Percentiles rank a stretch among this genome's conserved stretches.
Evolutionary conservation across 2,329 filamentous ascomycete genomes (phyloP).

Genomic region (Colletotrichum cuscutae): DNA sequence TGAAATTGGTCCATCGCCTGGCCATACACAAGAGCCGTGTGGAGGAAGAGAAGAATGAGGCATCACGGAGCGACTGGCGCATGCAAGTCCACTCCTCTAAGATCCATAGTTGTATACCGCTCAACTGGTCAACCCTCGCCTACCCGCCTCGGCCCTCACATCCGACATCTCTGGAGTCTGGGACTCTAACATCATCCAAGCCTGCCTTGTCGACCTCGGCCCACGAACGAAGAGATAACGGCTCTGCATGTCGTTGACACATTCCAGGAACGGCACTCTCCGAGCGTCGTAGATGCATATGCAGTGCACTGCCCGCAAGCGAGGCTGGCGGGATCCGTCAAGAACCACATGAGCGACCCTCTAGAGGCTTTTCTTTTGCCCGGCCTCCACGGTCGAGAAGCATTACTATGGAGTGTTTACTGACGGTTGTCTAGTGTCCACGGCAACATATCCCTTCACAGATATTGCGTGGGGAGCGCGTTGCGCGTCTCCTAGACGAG

Average conservation of each 20-base stretch:
- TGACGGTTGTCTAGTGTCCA: slow-evolving; percentile 14
- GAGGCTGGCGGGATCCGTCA: background rate
- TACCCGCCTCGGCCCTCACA: background rate
- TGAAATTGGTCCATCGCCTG: background rate
- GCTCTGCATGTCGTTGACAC: slow-evolving; percentile 19
- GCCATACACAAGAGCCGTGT: too few relatives aligned
- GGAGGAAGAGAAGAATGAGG: background rate
- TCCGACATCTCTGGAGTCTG: background rate
- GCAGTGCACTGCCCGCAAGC: background rate
- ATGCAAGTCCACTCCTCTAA: background rate
- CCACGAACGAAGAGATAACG: slow-evolving; percentile 23
- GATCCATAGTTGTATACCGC: background rate
- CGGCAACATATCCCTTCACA: slow-evolving; percentile 3
- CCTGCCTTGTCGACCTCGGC: background rate
- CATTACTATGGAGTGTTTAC: background rate
- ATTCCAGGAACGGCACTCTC: slow-evolving; percentile 11
- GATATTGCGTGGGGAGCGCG: slow-evolving; percentile 24
- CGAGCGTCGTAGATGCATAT: background rate
- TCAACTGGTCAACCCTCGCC: background rate
- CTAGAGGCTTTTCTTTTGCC: background rate
- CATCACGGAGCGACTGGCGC: background rate
- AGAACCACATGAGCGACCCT: background rate
- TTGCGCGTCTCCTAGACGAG: slow-evolving; percentile 31
- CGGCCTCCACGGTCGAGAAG: background rate
- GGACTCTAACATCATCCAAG: background rate